These are phyloP conservation scores for Mangifera indica DNA, from an alignment of 345 rosid species.

Conservation along the genomic window DNA sequence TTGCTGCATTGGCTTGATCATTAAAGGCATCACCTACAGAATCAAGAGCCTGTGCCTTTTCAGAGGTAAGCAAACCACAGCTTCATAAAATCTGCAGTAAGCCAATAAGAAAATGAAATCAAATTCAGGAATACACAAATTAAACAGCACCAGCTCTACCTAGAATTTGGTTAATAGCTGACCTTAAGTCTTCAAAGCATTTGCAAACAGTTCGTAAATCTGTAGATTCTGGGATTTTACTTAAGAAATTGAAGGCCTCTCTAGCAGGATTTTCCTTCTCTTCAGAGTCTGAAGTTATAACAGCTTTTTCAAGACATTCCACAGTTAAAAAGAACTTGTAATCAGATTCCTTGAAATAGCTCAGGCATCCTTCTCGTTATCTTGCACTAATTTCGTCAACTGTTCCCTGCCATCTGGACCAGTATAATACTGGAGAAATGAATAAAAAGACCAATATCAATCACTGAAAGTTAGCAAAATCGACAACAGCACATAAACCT, in stretches of 20 bases:
- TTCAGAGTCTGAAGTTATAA: slow-evolving; percentile 52
- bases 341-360: slow-evolving; percentile 95
- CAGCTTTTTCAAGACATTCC: slow-evolving; percentile 93
- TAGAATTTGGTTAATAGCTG: slow-evolving; percentile 33
- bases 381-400: slow-evolving; percentile 88
- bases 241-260: slow-evolving; percentile 80
- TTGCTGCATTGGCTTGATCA: slow-evolving; percentile 78
- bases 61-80: slow-evolving; percentile 87
- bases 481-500: slow-evolving; percentile 12
- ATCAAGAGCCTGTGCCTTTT: slow-evolving; percentile 89
- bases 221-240: slow-evolving; percentile 92
- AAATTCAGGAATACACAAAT: slow-evolving; percentile 10
- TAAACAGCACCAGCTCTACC: slow-evolving; percentile 17
- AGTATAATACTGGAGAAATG: slow-evolving; percentile 75
- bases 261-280: slow-evolving; percentile 87
- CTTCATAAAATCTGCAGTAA: slow-evolving; percentile 90
- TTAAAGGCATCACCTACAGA: slow-evolving; percentile 91
- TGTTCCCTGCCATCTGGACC: slow-evolving; percentile 97
- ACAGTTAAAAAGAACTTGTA: slow-evolving; percentile 96
- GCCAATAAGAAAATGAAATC: slow-evolving; percentile 1
- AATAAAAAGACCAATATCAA: slow-evolving; percentile 13
- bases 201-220: slow-evolving; percentile 92
- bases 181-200: slow-evolving; percentile 94
- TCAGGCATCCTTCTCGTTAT: slow-evolving; percentile 87
- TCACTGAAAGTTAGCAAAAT: slow-evolving; percentile 13